Evolutionary conservation across 768 basidiomycete species (phyloP).

Genomic region (Trametes elegans): DNA sequence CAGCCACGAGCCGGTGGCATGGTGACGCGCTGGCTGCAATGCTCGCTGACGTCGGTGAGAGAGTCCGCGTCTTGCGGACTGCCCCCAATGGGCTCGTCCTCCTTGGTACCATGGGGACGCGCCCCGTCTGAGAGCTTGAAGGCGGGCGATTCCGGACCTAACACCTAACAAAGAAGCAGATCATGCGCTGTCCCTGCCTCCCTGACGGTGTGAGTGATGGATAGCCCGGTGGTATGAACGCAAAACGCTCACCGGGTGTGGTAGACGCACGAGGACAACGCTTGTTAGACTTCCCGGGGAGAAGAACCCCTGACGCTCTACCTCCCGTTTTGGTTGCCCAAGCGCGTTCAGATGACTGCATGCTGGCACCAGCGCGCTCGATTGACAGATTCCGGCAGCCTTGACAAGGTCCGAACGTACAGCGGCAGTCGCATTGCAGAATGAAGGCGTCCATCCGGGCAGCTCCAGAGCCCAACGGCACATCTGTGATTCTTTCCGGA

Average conservation of each 20-base stretch:
- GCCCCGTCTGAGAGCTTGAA: neutral
- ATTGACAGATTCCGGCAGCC: conserved; percentile 9
- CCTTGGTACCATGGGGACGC: conserved; percentile 1
- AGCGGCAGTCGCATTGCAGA: neutral
- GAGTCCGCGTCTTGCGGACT: conserved; percentile 5
- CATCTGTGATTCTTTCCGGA: neutral
- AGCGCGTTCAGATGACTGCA: neutral
- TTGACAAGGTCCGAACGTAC: neutral
- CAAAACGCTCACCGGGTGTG: neutral
- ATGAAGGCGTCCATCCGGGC: neutral
- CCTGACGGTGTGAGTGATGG: neutral
- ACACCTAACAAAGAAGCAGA: neutral
- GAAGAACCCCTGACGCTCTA: neutral
- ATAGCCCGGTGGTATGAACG: neutral
- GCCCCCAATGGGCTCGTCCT: neutral
- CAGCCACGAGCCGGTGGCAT: conserved; percentile 17
- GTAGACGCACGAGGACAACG: neutral
- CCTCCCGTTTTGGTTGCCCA: neutral
- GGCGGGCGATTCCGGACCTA: neutral
- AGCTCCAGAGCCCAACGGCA: neutral
- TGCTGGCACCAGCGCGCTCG: neutral
- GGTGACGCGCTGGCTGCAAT: conserved; percentile 9
- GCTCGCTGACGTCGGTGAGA: conserved; percentile 16
- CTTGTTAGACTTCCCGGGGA: neutral
- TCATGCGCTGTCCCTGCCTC: neutral